phyloP scores from a whole-genome alignment of 2,329 filamentous ascomycete species.

The Biscogniauxia mediterranea region DNA sequence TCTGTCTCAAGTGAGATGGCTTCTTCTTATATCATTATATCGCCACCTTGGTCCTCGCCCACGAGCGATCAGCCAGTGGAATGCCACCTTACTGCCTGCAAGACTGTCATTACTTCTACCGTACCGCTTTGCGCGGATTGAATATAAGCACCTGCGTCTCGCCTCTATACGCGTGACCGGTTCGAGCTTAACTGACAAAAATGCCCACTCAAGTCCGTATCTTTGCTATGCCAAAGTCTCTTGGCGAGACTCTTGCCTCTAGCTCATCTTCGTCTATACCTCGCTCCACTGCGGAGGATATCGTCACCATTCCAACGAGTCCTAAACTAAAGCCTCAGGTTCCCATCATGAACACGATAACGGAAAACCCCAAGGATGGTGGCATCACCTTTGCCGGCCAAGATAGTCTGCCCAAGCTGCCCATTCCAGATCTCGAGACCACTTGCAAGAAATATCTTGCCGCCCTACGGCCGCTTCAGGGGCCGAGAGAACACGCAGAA shows the following conservation, averaged over 20 bases:
- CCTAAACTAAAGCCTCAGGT: slow-evolving; percentile 32
- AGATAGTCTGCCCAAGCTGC: slow-evolving; percentile 84
- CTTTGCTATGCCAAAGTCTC: slow-evolving; percentile 69
- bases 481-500: slow-evolving; percentile 76
- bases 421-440: slow-evolving; percentile 81
- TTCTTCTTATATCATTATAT: slow-evolving; percentile 8
- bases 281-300: slow-evolving; percentile 38
- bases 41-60: slow-evolving; percentile 13
- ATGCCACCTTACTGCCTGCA: slow-evolving; percentile 83
- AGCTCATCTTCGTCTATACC: slow-evolving; percentile 38
- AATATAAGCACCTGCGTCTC: slow-evolving; percentile 79
- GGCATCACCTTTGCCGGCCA: slow-evolving; percentile 88
- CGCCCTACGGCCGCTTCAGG: slow-evolving; percentile 78
- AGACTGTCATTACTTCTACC: slow-evolving; percentile 92
- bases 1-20: slow-evolving; percentile 5
- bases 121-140: slow-evolving; percentile 81
- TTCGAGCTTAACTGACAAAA: slow-evolving; percentile 42
- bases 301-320: slow-evolving; percentile 24
- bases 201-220: slow-evolving; percentile 68
- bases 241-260: slow-evolving; percentile 66
- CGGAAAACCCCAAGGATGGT: slow-evolving; percentile 55
- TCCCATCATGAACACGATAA: slow-evolving; percentile 31
- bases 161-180: slow-evolving; percentile 66
- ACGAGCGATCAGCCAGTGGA: slow-evolving; percentile 41
- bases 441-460: slow-evolving; percentile 79